Base-by-base conservation (phyloP, 495 filamentous ascomycete genomes). In the Tuber borchii region DNA sequence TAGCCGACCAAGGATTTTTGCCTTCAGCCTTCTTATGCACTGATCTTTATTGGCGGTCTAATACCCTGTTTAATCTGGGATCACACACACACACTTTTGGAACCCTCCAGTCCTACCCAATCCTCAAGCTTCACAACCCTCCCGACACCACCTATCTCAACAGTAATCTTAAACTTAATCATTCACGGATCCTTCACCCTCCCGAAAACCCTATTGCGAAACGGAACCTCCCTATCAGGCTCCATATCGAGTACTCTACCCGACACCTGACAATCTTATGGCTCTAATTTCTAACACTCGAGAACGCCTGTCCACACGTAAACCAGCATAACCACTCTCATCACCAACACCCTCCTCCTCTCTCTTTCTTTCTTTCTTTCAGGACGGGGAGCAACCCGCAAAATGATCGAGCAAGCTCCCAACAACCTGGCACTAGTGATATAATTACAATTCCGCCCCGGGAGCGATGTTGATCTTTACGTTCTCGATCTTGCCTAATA, bases 351-450 rank as follows among this genome's bases (percentile, higher is more conserved):
- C 74, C 44, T 26, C 1, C 16, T 42, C 74, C 73, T 51, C 7
- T 14, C n/a, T 26, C 48, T 56, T n/a, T n/a, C n/a, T n/a, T n/a
- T n/a, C n/a, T n/a, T n/a, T 61, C 56, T 31, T 16, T 26, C 10
- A 1, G 12, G 26, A 4, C 34, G 20, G 16, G 37, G 34, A 19
- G 16, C 16, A 17, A n/a, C 75, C 56, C 17, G 26, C 2, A 22
- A 76, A 34, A 22, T 56, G 22, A 31, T 70, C 61, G n/a, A 76
- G 40, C 37, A 76, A 19, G 2, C 73, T 68, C 1, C 75, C 73
- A 20, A 61, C 37, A 42, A 70, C n/a, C 44, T 45, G 39, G 1
- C 65, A 44, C 42, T 75, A 56, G 31, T 70, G 44, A 19, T 48
- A 73, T 6, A 34, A 56, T 14, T n/a, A 14, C 42, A 68, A 26